Conservation (phyloP, 129 eudicot species). For the Arctium lappa region DNA sequence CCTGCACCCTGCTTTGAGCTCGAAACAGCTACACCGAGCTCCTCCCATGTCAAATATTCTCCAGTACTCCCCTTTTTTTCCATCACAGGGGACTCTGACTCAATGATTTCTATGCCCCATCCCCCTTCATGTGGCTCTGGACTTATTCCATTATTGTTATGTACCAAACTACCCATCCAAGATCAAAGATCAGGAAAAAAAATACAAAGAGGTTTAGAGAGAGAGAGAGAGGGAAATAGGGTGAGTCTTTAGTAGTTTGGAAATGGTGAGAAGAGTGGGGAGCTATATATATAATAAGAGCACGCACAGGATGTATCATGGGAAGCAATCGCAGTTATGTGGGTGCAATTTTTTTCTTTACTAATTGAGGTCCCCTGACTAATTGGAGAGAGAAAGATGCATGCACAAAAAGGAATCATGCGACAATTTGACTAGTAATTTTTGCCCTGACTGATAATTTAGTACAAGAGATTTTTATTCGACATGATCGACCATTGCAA, state of each 20-base stretch:
- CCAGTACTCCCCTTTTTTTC: conserved; percentile 13
- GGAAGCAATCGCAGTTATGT: background rate
- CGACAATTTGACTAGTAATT: background rate
- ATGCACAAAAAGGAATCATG: background rate
- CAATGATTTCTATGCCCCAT: conserved; percentile 7
- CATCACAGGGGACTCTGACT: conserved; percentile 2
- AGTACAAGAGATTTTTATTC: too few relatives aligned
- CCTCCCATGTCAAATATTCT: conserved; percentile 74
- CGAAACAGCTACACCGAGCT: conserved; percentile 48
- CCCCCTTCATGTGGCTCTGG: conserved; percentile 23
- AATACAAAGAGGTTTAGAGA: background rate
- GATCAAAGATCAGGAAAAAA: background rate
- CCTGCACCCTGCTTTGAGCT: background rate
- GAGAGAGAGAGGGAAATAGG: background rate
- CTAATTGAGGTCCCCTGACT: background rate
- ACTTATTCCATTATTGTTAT: conserved; percentile 20
- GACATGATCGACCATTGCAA: background rate
- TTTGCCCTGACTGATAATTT: background rate
- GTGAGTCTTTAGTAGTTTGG: conserved; percentile 5
- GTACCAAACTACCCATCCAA: conserved; percentile 28
- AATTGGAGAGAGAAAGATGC: background rate
- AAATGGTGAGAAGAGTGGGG: background rate
- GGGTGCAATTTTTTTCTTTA: background rate
- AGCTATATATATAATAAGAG: conserved; percentile 17
- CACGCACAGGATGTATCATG: conserved; percentile 3